Evolutionary conservation across 2,329 filamentous ascomycete species (phyloP).

Genomic region (Coniella lustricola): DNA sequence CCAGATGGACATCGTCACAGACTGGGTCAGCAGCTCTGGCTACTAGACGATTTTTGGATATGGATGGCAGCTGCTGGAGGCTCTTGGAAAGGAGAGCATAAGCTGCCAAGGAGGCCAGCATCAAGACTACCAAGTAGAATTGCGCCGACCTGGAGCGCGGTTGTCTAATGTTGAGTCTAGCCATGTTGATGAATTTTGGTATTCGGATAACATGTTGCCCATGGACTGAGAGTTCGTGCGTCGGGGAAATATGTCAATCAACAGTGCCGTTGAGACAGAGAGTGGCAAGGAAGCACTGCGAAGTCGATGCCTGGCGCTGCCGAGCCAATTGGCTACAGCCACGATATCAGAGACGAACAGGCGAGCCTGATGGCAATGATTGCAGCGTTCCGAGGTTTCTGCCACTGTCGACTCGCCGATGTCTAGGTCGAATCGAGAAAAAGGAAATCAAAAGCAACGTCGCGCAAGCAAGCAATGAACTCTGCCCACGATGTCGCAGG

Average conservation of each 20-base stretch:
- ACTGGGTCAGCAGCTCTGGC: slow-evolving; percentile 33
- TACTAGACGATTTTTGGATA: slow-evolving; percentile 11
- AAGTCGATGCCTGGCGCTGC: background rate
- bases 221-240: background rate
- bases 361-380: background rate
- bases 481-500: too few relatives aligned
- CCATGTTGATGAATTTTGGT: slow-evolving; percentile 20
- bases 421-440: too few relatives aligned
- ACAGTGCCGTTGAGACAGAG: background rate
- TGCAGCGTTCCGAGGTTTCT: too few relatives aligned
- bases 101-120: slow-evolving; percentile 39
- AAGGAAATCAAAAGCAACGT: too few relatives aligned
- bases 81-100: slow-evolving; percentile 33
- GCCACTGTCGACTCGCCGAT: too few relatives aligned
- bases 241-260: background rate
- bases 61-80: slow-evolving; percentile 1
- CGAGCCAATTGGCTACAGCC: background rate
- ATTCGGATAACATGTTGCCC: slow-evolving; percentile 9
- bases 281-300: background rate
- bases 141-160: slow-evolving; percentile 38
- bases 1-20: slow-evolving; percentile 74
- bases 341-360: background rate
- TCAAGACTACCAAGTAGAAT: slow-evolving; percentile 40
- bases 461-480: too few relatives aligned
- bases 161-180: slow-evolving; percentile 24